These are phyloP conservation scores for Fraxinus sp. DNA, from an alignment of 305 asterid genomes.

Conservation along the genomic window DNA sequence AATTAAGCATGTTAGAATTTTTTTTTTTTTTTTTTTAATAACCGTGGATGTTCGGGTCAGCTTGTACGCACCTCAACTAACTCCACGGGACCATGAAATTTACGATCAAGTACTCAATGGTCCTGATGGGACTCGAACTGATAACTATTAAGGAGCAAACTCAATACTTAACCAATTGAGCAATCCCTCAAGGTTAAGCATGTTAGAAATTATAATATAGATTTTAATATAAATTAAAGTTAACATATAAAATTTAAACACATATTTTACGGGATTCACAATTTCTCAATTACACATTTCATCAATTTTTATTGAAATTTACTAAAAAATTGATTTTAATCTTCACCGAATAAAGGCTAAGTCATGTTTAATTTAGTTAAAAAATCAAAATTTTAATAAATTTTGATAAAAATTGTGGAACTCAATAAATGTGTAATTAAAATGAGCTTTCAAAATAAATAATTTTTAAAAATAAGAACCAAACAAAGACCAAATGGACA, in stretches of 20 bases:
- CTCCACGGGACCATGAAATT: too few species aligned
- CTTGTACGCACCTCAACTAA: too few species aligned
- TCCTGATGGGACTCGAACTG: too few species aligned
- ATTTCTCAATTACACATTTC: not conserved
- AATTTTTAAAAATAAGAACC: not conserved
- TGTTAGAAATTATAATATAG: not conserved
- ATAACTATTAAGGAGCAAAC: too few species aligned
- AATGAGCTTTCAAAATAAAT: not conserved
- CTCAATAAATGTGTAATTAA: not conserved
- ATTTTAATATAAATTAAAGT: too few species aligned
- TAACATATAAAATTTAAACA: too few species aligned
- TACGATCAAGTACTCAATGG: too few species aligned
- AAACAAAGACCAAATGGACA: not conserved
- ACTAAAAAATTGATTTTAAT: not conserved
- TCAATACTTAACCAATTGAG: too few species aligned
- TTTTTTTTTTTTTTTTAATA: too few species aligned
- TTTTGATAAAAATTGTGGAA: not conserved
- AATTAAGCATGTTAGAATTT: not conserved
- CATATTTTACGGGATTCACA: not conserved
- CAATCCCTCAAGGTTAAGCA: too few species aligned
- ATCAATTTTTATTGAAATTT: too few species aligned
- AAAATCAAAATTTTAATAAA: not conserved
- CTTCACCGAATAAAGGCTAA: not conserved
- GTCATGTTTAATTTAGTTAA: not conserved
- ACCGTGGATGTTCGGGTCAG: too few species aligned